Evolutionary conservation across 2,329 filamentous ascomycete genomes (phyloP).

Genomic region (Clarireedia monteithiana): DNA sequence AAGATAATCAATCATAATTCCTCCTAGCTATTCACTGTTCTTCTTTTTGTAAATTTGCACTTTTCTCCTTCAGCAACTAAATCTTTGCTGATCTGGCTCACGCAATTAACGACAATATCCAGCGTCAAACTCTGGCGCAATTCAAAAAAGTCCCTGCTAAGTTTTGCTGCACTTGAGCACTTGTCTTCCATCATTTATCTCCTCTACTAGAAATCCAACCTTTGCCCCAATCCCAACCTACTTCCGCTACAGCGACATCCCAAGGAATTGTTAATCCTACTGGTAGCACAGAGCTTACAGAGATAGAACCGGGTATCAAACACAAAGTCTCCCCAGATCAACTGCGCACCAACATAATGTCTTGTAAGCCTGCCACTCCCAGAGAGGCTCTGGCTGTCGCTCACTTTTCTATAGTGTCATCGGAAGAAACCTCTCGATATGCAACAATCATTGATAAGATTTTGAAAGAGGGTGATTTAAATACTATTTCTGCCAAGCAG

Average conservation of each 20-base stretch:
- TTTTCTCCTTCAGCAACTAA: too few species aligned
- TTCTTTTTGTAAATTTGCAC: too few species aligned
- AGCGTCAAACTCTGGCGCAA: too few species aligned
- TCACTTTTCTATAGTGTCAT: conserved; percentile 20
- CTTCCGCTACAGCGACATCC: background rate
- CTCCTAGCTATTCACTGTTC: too few species aligned
- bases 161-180: too few species aligned
- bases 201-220: background rate
- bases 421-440: conserved; percentile 27
- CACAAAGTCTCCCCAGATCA: background rate
- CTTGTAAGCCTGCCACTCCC: conserved; percentile 13
- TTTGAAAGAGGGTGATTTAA: conserved; percentile 29
- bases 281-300: conserved; percentile 3
- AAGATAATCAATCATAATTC: too few species aligned
- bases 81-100: too few species aligned
- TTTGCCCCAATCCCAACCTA: too few species aligned
- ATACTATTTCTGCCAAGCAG: conserved; percentile 32
- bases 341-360: conserved; percentile 13
- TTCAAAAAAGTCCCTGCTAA: too few species aligned
- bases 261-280: background rate
- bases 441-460: conserved; percentile 34
- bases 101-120: too few species aligned
- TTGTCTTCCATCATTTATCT: background rate
- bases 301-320: background rate
- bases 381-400: background rate